Evolutionary conservation across 208 protist genomes (phyloP).

Genomic region (Acanthamoeba royreba): DNA sequence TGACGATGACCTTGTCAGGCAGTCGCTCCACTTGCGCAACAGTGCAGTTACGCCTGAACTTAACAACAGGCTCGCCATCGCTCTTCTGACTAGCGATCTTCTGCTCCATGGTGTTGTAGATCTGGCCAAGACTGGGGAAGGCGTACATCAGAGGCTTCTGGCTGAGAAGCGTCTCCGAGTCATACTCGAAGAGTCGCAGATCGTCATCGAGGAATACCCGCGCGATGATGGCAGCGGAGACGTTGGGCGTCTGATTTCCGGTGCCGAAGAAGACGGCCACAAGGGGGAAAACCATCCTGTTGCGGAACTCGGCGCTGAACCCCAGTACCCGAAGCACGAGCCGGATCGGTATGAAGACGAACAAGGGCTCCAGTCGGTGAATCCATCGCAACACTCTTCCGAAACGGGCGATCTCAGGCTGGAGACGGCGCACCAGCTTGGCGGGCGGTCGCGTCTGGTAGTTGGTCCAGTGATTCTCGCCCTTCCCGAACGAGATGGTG

Average conservation of each 20-base stretch:
- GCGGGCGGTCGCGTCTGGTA: not conserved
- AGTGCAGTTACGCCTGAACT: not conserved
- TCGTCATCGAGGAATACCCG: conserved; percentile 52
- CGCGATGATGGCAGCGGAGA: conserved; percentile 49
- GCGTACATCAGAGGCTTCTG: conserved; percentile 49
- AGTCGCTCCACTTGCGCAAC: not conserved
- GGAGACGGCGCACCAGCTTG: not conserved
- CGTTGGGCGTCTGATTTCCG: conserved; percentile 49
- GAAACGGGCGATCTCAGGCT: conserved; percentile 27
- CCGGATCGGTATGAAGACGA: conserved; percentile 7
- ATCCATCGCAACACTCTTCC: conserved; percentile 5
- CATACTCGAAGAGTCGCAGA: conserved; percentile 52
- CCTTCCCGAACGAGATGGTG: conserved; percentile 47
- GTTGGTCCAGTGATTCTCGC: conserved; percentile 29
- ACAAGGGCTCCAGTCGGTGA: not conserved
- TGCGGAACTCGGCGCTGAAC: conserved; percentile 44
- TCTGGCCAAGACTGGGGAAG: conserved; percentile 17
- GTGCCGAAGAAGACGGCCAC: conserved; percentile 55
- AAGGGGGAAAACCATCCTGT: conserved; percentile 45
- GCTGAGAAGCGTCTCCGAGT: conserved; percentile 21
- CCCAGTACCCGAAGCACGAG: not conserved
- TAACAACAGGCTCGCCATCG: not conserved
- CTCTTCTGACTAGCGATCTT: not conserved
- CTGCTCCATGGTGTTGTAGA: not conserved
- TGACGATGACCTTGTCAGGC: not conserved